These are phyloP conservation scores for Exserohilum turcica DNA, from an alignment of 2,329 filamentous ascomycete genomes.

Conservation along the genomic window DNA sequence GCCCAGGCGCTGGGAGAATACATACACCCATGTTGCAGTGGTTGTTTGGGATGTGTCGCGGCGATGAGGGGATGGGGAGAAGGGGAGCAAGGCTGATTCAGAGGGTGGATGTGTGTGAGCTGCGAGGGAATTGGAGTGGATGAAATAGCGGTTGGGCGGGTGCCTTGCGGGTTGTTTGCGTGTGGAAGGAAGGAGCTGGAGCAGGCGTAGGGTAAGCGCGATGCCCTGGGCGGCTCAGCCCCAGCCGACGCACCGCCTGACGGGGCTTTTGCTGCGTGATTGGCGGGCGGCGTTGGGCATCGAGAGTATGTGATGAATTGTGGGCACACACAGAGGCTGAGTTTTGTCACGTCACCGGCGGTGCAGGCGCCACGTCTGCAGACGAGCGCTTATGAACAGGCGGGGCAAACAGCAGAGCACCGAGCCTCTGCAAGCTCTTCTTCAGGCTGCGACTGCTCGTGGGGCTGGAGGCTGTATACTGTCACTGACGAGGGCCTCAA, in stretches of 20 bases:
- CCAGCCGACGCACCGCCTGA: conserved; percentile 6
- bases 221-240: conserved; percentile 13
- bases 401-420: conserved; percentile 18
- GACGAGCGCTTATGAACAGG: conserved; percentile 12
- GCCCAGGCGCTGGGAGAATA: conserved; percentile 9
- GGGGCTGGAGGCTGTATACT: too few relatives aligned
- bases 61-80: not conserved
- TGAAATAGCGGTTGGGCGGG: conserved; percentile 11
- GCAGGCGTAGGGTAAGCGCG: conserved; percentile 8
- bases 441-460: too few relatives aligned
- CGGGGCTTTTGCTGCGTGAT: not conserved
- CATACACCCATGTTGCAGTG: conserved; percentile 27
- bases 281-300: conserved; percentile 1
- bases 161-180: conserved; percentile 11
- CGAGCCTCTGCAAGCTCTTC: too few relatives aligned
- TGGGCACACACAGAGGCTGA: conserved; percentile 12
- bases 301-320: conserved; percentile 7
- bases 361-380: conserved; percentile 7
- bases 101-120: not conserved
- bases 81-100: conserved; percentile 17
- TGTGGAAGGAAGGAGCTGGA: conserved; percentile 1
- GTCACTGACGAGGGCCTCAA: too few relatives aligned
- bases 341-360: conserved; percentile 4
- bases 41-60: not conserved
- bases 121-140: conserved; percentile 16